These are phyloP conservation scores for Butyriboletus loyo DNA, from an alignment of 768 basidiomycete species.

Conservation along the genomic window DNA sequence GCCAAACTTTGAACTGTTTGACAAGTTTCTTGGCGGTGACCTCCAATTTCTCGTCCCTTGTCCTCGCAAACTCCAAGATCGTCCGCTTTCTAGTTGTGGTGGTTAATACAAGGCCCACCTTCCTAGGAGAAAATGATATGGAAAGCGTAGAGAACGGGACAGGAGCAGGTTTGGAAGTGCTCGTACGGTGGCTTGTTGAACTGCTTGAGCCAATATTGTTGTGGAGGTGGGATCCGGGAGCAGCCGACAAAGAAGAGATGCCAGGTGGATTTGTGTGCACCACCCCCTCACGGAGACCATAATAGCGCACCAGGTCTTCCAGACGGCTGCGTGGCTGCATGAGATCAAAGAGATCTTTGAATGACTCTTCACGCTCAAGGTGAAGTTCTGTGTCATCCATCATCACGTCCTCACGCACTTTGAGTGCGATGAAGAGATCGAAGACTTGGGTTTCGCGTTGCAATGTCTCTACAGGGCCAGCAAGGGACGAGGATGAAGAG, in stretches of 20 bases:
- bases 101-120: slow-evolving; percentile 36
- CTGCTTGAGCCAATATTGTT: slow-evolving; percentile 1
- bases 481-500: slow-evolving; percentile 23
- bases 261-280: slow-evolving; percentile 16
- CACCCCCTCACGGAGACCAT: slow-evolving; percentile 41
- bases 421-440: slow-evolving; percentile 77
- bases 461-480: slow-evolving; percentile 38
- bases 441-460: slow-evolving; percentile 76
- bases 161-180: slow-evolving; percentile 4
- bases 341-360: slow-evolving; percentile 77
- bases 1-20: slow-evolving; percentile 43
- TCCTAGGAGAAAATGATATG: slow-evolving; percentile 39
- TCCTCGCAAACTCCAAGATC: slow-evolving; percentile 50
- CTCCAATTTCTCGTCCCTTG: slow-evolving; percentile 57
- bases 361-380: slow-evolving; percentile 70
- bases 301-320: slow-evolving; percentile 65
- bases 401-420: slow-evolving; percentile 77
- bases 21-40: slow-evolving; percentile 51
- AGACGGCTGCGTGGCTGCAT: slow-evolving; percentile 68
- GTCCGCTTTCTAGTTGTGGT: slow-evolving; percentile 43
- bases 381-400: slow-evolving; percentile 72
- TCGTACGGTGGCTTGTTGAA: background rate
- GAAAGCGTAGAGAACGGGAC: slow-evolving; percentile 38
- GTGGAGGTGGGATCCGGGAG: background rate
- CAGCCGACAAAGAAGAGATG: slow-evolving; percentile 1